Base-by-base conservation (phyloP, 495 filamentous ascomycete species). In the Hyphodiscus hymeniophilus region DNA sequence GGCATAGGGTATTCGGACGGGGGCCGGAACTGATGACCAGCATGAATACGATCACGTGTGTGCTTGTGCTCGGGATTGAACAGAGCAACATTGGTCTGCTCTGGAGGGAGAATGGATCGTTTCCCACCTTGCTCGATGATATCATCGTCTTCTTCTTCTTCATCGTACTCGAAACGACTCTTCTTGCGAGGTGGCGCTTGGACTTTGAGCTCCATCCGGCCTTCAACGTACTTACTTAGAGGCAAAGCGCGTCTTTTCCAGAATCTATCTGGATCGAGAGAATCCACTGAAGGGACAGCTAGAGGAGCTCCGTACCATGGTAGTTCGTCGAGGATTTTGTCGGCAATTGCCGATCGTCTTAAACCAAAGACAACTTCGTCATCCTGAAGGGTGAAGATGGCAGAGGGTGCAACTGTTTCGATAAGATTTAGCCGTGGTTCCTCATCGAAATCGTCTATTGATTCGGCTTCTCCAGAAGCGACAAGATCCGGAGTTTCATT, bases 11-110 rank as follows among this genome's bases (percentile, higher is more conserved):
- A 76, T 62, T 96, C 90, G 4, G 82, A 84, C 11, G 92, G 92
- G n/a, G 91, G 91, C 48, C 89, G 74, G 65, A 97, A 96, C 41
- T 89, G 82, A 62, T 95, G 89, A 3, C 84, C 82, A n/a, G 87
- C 88, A 57, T 95, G 87, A 12, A 97, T 80, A 7, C 92, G 79
- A 56, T 95, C 90, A 43, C 90, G 79, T 22, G 94, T 88, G 40
- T 79, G 76, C 61, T 90, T 94, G 68, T 91, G 92, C 47, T 95
- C 88, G 0, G 89, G 84, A 38, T 79, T 77, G 68, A 97, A 98
- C 7, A 98, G 69, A 2, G 89, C 90, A 50, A 95, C 85, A 46
- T 84, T 75, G 2, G 75, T 79, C 55, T 84, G 81, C 56, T 87
- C 84, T 7, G 90, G 84, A 0, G 72, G 71, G 3, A 86, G 68